Evolutionary conservation across 2,329 filamentous ascomycete species (phyloP).

Genomic region (Aspergillus sp.): DNA sequence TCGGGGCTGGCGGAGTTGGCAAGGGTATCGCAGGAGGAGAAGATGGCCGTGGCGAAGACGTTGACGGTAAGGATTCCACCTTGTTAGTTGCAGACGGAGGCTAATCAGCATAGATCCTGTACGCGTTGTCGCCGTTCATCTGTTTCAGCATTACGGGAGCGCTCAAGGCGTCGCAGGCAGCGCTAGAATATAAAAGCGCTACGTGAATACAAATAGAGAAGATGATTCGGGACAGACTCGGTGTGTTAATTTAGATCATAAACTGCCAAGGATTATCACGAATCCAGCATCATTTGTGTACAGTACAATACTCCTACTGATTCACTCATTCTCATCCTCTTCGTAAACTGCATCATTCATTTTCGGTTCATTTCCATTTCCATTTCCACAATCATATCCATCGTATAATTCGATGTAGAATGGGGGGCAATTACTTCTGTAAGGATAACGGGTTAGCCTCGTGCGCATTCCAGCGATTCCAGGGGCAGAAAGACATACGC

Average conservation of each 20-base stretch:
- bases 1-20: slow-evolving; percentile 53
- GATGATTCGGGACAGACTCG: background rate
- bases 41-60: slow-evolving; percentile 56
- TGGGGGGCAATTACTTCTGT: slow-evolving; percentile 24
- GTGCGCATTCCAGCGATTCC: background rate
- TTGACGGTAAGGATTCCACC: slow-evolving; percentile 43
- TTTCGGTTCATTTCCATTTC: too few species aligned
- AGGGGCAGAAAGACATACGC: slow-evolving; percentile 31
- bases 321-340: slow-evolving; percentile 4
- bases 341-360: background rate
- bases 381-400: too few species aligned
- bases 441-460: background rate
- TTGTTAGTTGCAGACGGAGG: background rate
- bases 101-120: slow-evolving; percentile 27
- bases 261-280: background rate
- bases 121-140: slow-evolving; percentile 31
- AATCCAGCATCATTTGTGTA: slow-evolving; percentile 10
- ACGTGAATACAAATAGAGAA: background rate
- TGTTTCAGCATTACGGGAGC: slow-evolving; percentile 33
- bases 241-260: background rate
- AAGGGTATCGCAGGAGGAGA: slow-evolving; percentile 45
- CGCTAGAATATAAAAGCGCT: slow-evolving; percentile 8
- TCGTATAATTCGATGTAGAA: background rate
- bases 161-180: slow-evolving; percentile 30
- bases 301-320: slow-evolving; percentile 2